Evolutionary conservation across 768 basidiomycete species (phyloP).

Genomic region (Suillus decipiens): DNA sequence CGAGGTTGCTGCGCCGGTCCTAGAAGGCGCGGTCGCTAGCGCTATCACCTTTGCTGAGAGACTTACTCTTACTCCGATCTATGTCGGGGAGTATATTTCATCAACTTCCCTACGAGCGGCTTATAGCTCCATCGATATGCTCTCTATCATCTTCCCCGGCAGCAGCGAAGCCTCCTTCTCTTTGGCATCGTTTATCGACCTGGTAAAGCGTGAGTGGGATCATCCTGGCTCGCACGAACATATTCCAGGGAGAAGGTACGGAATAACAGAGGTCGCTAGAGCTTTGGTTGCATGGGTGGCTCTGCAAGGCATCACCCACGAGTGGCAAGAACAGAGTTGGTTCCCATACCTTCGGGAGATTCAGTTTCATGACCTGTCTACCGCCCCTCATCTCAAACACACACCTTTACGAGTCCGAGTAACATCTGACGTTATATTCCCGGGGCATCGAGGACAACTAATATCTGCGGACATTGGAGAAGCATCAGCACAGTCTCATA

Average conservation of each 20-base stretch:
- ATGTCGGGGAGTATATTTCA: slow-evolving; percentile 74
- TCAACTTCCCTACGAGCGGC: slow-evolving; percentile 75
- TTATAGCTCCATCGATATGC: slow-evolving; percentile 71
- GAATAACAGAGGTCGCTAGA: slow-evolving; percentile 63
- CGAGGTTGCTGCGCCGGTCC: slow-evolving; percentile 55
- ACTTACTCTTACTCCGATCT: slow-evolving; percentile 72
- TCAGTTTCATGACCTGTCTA: slow-evolving; percentile 51
- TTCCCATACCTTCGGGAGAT: slow-evolving; percentile 67
- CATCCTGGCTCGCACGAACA: slow-evolving; percentile 51
- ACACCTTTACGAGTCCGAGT: slow-evolving; percentile 64
- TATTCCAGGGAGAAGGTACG: slow-evolving; percentile 60
- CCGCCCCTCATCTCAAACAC: slow-evolving; percentile 33
- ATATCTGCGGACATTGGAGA: slow-evolving; percentile 84
- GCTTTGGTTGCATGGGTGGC: slow-evolving; percentile 81
- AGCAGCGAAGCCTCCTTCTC: slow-evolving; percentile 82
- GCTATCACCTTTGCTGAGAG: slow-evolving; percentile 69
- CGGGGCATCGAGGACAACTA: slow-evolving; percentile 68
- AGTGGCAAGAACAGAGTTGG: slow-evolving; percentile 78
- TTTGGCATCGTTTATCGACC: slow-evolving; percentile 72
- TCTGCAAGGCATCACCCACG: slow-evolving; percentile 77
- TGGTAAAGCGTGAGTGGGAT: slow-evolving; percentile 80
- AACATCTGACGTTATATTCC: slow-evolving; percentile 70
- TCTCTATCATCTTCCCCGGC: slow-evolving; percentile 71
- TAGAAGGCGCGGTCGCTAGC: slow-evolving; percentile 59
- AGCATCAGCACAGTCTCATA: slow-evolving; percentile 35